Percentiles rank a stretch among this genome's conserved stretches.
phyloP scores from a whole-genome alignment of 164 flowering plant species.

The Paratinospora sagittata region DNA sequence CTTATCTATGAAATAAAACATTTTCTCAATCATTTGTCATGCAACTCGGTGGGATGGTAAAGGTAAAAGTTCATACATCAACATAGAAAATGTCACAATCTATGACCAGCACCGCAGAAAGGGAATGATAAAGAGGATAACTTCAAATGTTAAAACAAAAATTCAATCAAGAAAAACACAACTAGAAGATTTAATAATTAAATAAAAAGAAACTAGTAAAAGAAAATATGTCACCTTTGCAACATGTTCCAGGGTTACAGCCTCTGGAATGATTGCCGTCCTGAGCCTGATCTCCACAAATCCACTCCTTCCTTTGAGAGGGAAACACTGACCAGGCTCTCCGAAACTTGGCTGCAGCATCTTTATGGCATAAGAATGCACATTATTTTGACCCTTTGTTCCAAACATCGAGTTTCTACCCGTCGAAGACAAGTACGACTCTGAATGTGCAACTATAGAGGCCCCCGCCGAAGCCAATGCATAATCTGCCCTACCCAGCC shows the following conservation, averaged over 20 bases:
- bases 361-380: slow-evolving; percentile 39
- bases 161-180: background rate
- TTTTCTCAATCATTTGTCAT: background rate
- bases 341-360: slow-evolving; percentile 86
- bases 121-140: background rate
- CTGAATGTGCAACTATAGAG: slow-evolving; percentile 58
- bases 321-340: slow-evolving; percentile 83
- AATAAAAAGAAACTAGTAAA: background rate
- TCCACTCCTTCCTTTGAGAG: slow-evolving; percentile 62
- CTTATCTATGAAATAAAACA: background rate
- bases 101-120: background rate
- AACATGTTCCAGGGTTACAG: slow-evolving; percentile 81
- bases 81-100: background rate
- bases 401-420: slow-evolving; percentile 21
- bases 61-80: background rate
- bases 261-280: slow-evolving; percentile 61
- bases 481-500: slow-evolving; percentile 74
- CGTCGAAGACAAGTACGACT: slow-evolving; percentile 28
- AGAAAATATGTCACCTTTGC: slow-evolving; percentile 51
- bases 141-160: background rate
- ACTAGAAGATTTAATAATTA: background rate
- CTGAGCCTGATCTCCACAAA: slow-evolving; percentile 63
- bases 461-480: slow-evolving; percentile 67
- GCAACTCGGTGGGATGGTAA: background rate
- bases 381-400: slow-evolving; percentile 14